A percentile compares a stretch with the other conserved stretches of the same genome.
These are phyloP conservation scores for Naganishia antarctica DNA, from an alignment of 768 basidiomycete species.

Conservation along the genomic window DNA sequence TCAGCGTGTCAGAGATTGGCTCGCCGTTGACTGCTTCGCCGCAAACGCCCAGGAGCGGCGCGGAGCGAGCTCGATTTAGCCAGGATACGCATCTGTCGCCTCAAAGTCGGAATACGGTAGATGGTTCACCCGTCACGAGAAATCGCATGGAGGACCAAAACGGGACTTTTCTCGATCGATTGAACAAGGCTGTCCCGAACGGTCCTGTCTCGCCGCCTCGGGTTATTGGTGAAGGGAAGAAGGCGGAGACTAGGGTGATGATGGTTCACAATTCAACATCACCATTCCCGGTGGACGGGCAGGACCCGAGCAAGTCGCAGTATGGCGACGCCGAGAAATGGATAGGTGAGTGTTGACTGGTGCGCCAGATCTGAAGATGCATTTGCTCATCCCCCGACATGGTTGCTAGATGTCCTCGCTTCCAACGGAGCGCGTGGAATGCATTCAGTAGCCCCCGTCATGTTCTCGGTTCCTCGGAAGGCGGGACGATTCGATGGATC, in stretches of 20 bases:
- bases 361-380: too few relatives aligned
- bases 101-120: background rate
- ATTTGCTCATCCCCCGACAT: background rate
- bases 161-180: too few relatives aligned
- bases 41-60: background rate
- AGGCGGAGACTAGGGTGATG: conserved; percentile 19
- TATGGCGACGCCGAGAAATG: conserved; percentile 38
- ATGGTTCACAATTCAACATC: too few relatives aligned
- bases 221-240: background rate
- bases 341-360: conserved; percentile 40
- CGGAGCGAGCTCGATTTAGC: conserved; percentile 13
- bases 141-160: too few relatives aligned
- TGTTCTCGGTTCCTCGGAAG: background rate
- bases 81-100: background rate
- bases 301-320: background rate
- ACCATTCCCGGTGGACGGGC: background rate
- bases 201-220: background rate
- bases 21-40: background rate
- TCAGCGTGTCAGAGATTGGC: background rate
- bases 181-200: too few relatives aligned
- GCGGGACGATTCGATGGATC: background rate
- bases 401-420: conserved; percentile 38
- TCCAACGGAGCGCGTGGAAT: conserved; percentile 44
- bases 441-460: conserved; percentile 35
- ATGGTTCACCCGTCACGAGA: too few relatives aligned